Percentiles rank a stretch among this genome's conserved stretches.
Evolutionary conservation across 1,139 yeast species (phyloP).

Genomic region (Nakaseomyces sp.): DNA sequence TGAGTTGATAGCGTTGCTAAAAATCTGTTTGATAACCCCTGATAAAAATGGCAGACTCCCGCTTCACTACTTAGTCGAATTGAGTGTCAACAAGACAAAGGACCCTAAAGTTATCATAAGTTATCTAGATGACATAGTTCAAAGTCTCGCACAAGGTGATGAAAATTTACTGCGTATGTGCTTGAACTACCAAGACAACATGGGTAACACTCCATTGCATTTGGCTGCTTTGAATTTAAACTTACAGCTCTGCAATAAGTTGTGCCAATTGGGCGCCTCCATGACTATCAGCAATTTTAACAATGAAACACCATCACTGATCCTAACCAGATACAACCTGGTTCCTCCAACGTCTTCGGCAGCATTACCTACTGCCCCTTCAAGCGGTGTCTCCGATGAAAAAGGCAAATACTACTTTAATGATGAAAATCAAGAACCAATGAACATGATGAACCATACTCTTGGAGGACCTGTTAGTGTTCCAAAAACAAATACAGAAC

Average conservation of each 20-base stretch:
- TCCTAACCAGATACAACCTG: constrained; percentile 32
- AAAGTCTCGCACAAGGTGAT: constrained; percentile 32
- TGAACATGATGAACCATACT: neutral
- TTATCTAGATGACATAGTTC: constrained; percentile 35
- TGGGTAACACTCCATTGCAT: constrained; percentile 63
- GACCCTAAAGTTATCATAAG: constrained; percentile 32
- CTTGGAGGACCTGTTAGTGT: constrained; percentile 2
- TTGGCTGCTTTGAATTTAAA: constrained; percentile 39
- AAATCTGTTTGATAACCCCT: constrained; percentile 61
- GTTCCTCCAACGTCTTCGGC: neutral
- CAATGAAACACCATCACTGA: constrained; percentile 26
- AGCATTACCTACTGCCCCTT: neutral
- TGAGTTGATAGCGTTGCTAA: constrained; percentile 57
- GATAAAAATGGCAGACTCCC: constrained; percentile 69
- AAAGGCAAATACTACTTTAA: neutral
- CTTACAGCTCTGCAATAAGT: constrained; percentile 26
- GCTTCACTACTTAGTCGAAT: constrained; percentile 60
- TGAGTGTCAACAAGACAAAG: constrained; percentile 46
- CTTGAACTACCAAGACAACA: constrained; percentile 57
- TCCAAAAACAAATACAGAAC: neutral
- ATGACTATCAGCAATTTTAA: constrained; percentile 24
- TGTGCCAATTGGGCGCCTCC: constrained; percentile 28
- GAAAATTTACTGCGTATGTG: constrained; percentile 49
- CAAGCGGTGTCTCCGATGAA: neutral
- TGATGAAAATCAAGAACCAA: neutral